A percentile compares a stretch with the other conserved stretches of the same genome.
Conservation (phyloP, 2,329 filamentous ascomycete species). For the Coniochaeta sp. region DNA sequence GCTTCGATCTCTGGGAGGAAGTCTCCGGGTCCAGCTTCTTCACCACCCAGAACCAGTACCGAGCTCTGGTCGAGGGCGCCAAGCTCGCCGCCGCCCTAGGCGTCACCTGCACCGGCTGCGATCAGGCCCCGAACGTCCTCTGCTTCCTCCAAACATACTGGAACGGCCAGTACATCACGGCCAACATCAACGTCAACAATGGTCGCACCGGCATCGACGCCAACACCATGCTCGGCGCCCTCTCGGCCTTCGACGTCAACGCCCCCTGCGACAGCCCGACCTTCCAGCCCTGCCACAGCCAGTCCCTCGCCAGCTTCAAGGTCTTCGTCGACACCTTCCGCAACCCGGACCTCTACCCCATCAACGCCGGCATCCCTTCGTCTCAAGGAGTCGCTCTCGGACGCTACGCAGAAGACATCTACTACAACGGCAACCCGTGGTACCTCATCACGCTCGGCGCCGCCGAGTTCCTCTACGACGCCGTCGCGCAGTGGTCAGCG, state of each 20-base stretch:
- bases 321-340: slow-evolving; percentile 68
- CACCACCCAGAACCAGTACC: slow-evolving; percentile 63
- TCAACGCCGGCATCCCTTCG: slow-evolving; percentile 57
- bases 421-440: slow-evolving; percentile 75
- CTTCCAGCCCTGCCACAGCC: slow-evolving; percentile 68
- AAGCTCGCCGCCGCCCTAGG: slow-evolving; percentile 41
- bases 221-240: slow-evolving; percentile 53
- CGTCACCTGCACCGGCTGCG: slow-evolving; percentile 39
- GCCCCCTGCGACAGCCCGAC: slow-evolving; percentile 59
- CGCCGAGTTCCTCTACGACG: slow-evolving; percentile 72
- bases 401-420: slow-evolving; percentile 63
- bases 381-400: slow-evolving; percentile 55
- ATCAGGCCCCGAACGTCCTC: slow-evolving; percentile 57
- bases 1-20: slow-evolving; percentile 79
- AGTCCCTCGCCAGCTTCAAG: slow-evolving; percentile 69
- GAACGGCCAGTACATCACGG: slow-evolving; percentile 45
- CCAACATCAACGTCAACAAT: slow-evolving; percentile 38
- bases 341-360: slow-evolving; percentile 45
- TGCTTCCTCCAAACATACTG: slow-evolving; percentile 60
- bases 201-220: slow-evolving; percentile 51
- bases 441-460: slow-evolving; percentile 68
- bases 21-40: slow-evolving; percentile 71
- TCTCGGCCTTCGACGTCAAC: slow-evolving; percentile 60
- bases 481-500: slow-evolving; percentile 60
- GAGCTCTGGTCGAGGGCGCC: slow-evolving; percentile 38